Conservation (phyloP, 768 basidiomycete species). For the Pleurotus cornucopiae region DNA sequence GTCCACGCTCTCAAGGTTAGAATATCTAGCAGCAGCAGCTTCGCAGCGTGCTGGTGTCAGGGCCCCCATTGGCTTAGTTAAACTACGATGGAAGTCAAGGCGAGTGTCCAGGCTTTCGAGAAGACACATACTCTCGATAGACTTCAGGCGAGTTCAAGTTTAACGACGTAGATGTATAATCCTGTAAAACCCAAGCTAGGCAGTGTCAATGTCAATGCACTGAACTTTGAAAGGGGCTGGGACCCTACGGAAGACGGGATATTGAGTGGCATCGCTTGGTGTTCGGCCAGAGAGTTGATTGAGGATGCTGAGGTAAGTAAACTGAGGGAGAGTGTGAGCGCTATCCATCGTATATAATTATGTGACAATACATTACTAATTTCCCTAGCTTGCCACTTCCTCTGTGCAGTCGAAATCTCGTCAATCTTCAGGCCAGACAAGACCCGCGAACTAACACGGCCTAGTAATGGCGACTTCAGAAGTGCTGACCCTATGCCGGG, state of each 20-base stretch:
- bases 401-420: slow-evolving; percentile 66
- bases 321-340: slow-evolving; percentile 38
- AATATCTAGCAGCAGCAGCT: slow-evolving; percentile 73
- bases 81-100: slow-evolving; percentile 33
- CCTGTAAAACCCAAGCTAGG: slow-evolving; percentile 83
- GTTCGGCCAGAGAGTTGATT: slow-evolving; percentile 93
- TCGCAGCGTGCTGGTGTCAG: slow-evolving; percentile 69
- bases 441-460: slow-evolving; percentile 46
- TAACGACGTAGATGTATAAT: slow-evolving; percentile 70
- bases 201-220: background rate
- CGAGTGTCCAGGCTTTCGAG: background rate
- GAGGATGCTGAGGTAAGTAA: slow-evolving; percentile 82
- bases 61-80: slow-evolving; percentile 89
- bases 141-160: slow-evolving; percentile 59
- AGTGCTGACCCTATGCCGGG: slow-evolving; percentile 31
- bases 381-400: slow-evolving; percentile 85
- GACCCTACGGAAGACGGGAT: slow-evolving; percentile 80
- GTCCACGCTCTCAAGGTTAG: slow-evolving; percentile 69
- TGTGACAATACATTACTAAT: slow-evolving; percentile 72
- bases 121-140: slow-evolving; percentile 65
- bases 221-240: background rate
- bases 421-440: slow-evolving; percentile 49
- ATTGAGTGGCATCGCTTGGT: slow-evolving; percentile 92
- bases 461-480: slow-evolving; percentile 52
- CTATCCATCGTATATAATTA: background rate